Evolutionary conservation across 2,329 filamentous ascomycete genomes (phyloP).

Genomic region (Tolypocladium capitatum): DNA sequence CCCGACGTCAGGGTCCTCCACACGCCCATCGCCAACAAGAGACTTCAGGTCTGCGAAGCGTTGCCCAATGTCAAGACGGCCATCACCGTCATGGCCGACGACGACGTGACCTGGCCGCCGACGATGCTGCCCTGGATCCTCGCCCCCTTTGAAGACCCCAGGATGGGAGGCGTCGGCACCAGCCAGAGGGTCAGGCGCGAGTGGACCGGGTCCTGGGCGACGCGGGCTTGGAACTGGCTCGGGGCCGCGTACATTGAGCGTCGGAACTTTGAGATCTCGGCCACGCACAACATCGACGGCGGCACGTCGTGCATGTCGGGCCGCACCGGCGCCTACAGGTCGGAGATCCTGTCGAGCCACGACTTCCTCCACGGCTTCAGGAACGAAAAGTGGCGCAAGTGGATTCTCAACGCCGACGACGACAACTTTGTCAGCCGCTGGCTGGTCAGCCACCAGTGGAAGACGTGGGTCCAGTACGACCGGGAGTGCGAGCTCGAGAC

Average conservation of each 20-base stretch:
- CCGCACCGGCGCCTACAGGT: constrained; percentile 82
- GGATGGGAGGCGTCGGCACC: constrained; percentile 82
- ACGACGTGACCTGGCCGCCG: constrained; percentile 85
- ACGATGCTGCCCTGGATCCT: constrained; percentile 84
- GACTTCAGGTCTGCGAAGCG: constrained; percentile 81
- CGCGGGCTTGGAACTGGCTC: constrained; percentile 72
- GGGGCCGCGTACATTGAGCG: constrained; percentile 86
- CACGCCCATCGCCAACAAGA: constrained; percentile 84
- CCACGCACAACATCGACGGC: constrained; percentile 87
- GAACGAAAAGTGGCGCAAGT: constrained; percentile 79
- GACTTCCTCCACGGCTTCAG: constrained; percentile 83
- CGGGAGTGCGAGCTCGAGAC: constrained; percentile 84
- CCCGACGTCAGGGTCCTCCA: constrained; percentile 60
- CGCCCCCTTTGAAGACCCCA: constrained; percentile 74
- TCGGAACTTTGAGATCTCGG: constrained; percentile 92
- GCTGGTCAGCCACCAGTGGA: constrained; percentile 85
- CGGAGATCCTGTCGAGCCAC: constrained; percentile 72
- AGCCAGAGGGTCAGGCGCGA: constrained; percentile 74
- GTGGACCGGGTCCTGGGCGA: constrained; percentile 42
- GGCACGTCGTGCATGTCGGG: constrained; percentile 96
- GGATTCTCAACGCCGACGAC: constrained; percentile 88
- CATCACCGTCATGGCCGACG: constrained; percentile 87
- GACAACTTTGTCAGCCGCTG: constrained; percentile 97
- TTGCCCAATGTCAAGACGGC: constrained; percentile 72
- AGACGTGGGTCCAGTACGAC: constrained; percentile 92